Base-by-base conservation (phyloP, 805 yeast genomes). In the Schwanniomyces polymorphus region DNA sequence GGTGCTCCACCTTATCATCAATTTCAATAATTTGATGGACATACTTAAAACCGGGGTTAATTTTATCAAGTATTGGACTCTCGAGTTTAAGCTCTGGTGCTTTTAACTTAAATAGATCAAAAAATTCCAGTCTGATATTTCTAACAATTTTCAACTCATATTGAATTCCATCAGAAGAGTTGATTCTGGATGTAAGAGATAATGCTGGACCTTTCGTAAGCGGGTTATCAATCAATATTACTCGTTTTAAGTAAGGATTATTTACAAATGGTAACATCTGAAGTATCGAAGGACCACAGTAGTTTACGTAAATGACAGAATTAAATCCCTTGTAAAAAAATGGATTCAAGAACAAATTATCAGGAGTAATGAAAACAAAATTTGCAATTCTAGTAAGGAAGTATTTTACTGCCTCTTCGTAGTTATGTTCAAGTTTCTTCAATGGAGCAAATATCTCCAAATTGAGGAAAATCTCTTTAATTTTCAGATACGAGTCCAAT, bases 41-140 rank as follows among this genome's bases (percentile, higher is more conserved):
- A 37, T 60, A 44, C 23, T 42, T 44, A 42, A 76, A 63, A 0
- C 80, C 80, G 3, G 76, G 59, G 45, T 72, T 72, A 26, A 43
- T 29, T 18, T 40, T 14, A 38, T 21, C 21, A 7, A 27, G 10
- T 14, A 39, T 11, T 14, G 21, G 9, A 11, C 28, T 11, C 2
- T 33, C 41, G 3, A 27, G 14, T 10, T 40, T 11, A 4, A 39
- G 14, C 10, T 39, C 27, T 8, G 34, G 27, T 17, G 25, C 40
- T 6, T 17, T n/a, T 8, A 6, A 5, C 7, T 26, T 40, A 26
- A 40, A 44, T 27, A 40, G 18, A 12, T 40, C 47, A n/a, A 26
- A 34, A 44, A 44, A 40, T 27, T 44, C 47, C 17, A n/a, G 25
- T 27, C 44, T 44, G 23, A 44, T 18, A 26, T 35, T 27, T 33